Evolutionary conservation across 768 basidiomycete species (phyloP), one percentile per base, ranked within the genome.

Genomic region (Trametopsis cervina): DNA sequence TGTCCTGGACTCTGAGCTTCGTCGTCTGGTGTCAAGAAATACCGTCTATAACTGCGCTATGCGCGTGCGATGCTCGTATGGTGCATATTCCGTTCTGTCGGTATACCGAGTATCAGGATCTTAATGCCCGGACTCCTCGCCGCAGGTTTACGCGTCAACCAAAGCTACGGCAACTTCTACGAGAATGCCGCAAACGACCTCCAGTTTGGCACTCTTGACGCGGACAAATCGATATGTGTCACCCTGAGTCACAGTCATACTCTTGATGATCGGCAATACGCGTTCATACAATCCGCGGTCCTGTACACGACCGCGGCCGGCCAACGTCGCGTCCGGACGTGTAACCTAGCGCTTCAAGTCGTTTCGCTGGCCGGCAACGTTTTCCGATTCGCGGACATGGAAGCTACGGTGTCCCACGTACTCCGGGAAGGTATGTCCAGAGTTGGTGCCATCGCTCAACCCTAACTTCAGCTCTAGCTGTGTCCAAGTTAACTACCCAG

Each of bases 381-480:
- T 10, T 99, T 94, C 69, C 80, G 86, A 43, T 89, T 71, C 64
- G 92, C 91, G 11, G 96, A 99, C 66, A 75, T 92, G 70, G 94
- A 98, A 56, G 77, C 89, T 2, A 78, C 83, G 1, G 72, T 94
- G 20, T 76, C 80, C 37, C 71, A 85, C 62, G 65, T 91, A 51
- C 71, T 83, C 25, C 88, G 92, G 54, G 80, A 88, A 60, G 83
- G 95, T 92, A 36, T 40, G 38, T 37, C 15, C 13, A 23, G 17
- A 17, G 9, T n/a, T 44, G 51, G 41, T 24, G 41, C 22, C 35
- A 49, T 25, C 22, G n/a, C 18, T 37, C n/a, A 2, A 23, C 15
- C 29, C 40, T 54, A n/a, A 51, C 18, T 10, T 9, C 29, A 4
- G 35, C 11, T 9, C 4, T 33, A 97, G 94, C 90, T 1, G 79